Evolutionary conservation across 352 stramenopile species (phyloP).

Genomic region (Pythium folliculosum): DNA sequence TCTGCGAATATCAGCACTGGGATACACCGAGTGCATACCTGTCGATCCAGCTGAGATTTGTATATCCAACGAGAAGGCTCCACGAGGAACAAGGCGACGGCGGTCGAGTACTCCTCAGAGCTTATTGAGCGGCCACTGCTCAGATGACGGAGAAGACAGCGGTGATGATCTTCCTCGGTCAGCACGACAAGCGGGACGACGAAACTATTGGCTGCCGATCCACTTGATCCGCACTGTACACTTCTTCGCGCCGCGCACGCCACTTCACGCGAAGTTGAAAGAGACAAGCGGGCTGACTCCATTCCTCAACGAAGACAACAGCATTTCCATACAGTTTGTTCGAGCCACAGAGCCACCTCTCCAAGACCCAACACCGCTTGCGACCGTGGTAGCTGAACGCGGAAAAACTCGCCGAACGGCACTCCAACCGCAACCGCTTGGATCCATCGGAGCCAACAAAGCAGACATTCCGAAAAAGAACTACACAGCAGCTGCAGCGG

Average conservation of each 20-base stretch:
- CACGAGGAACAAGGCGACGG: constrained; percentile 41
- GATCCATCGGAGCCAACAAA: neutral
- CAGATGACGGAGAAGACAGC: constrained; percentile 39
- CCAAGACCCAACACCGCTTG: constrained; percentile 43
- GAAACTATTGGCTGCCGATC: constrained; percentile 76
- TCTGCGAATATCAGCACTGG: constrained; percentile 69
- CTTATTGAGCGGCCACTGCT: constrained; percentile 21
- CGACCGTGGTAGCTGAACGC: constrained; percentile 8
- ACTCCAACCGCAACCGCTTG: constrained; percentile 32
- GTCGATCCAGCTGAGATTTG: constrained; percentile 60
- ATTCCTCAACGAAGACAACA: constrained; percentile 72
- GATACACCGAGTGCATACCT: constrained; percentile 77
- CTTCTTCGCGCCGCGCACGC: constrained; percentile 75
- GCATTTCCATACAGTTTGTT: constrained; percentile 76
- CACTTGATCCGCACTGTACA: constrained; percentile 78
- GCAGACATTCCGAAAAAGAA: neutral
- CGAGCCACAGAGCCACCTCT: constrained; percentile 72
- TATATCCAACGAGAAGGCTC: constrained; percentile 46
- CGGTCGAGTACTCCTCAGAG: constrained; percentile 34
- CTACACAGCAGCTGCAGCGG: neutral
- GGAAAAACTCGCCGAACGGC: constrained; percentile 44
- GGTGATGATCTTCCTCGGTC: constrained; percentile 15
- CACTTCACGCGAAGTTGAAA: constrained; percentile 72
- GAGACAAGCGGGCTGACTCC: constrained; percentile 69
- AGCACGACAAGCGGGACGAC: constrained; percentile 5